Conservation (phyloP, 1,284 basidiomycete species). For the Austropuccinia psidii region DNA sequence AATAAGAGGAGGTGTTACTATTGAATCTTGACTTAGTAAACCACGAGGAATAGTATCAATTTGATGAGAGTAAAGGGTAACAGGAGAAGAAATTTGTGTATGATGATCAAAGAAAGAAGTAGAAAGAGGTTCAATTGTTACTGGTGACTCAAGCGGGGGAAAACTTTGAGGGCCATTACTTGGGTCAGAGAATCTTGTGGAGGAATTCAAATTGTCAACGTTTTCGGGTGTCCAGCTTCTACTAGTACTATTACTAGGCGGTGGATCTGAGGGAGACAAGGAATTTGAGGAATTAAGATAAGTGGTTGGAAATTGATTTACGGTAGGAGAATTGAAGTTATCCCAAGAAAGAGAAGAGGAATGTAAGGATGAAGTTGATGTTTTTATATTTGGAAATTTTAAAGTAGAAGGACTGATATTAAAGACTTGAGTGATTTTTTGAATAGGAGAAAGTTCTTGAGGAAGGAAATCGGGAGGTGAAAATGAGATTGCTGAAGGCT, state of each 20-base stretch:
- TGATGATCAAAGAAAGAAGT: neutral
- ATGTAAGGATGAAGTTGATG: neutral
- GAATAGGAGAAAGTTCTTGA: neutral
- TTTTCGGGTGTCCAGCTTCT: conserved; percentile 26
- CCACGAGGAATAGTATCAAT: neutral
- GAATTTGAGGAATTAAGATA: conserved; percentile 8
- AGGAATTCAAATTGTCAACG: neutral
- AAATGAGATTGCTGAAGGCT: neutral
- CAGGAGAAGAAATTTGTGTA: neutral
- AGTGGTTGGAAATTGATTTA: neutral
- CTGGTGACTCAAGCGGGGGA: conserved; percentile 6
- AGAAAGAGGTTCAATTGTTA: neutral
- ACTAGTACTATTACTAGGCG: conserved; percentile 8
- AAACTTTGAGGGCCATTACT: neutral
- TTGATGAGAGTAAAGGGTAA: neutral
- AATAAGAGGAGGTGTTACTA: no score
- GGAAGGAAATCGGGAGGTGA: neutral
- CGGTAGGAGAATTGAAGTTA: neutral
- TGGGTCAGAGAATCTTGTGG: neutral
- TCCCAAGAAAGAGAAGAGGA: neutral
- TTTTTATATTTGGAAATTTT: neutral
- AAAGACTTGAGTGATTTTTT: neutral
- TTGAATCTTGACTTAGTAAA: neutral
- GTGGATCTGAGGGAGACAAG: neutral
- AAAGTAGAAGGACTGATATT: neutral